phyloP scores from a whole-genome alignment of 495 filamentous ascomycete species.

The Annulohypoxylon stygium region DNA sequence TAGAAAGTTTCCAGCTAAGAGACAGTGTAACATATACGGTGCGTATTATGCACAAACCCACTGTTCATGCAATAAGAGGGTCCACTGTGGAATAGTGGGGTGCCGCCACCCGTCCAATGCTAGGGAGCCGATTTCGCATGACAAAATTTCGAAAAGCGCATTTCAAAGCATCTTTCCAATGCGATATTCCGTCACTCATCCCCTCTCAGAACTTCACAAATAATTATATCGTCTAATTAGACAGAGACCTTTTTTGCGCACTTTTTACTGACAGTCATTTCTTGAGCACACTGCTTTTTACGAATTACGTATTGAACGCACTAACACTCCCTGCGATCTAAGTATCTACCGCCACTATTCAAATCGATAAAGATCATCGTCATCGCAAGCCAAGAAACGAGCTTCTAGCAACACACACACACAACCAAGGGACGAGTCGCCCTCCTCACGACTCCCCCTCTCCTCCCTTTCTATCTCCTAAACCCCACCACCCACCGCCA shows the following conservation, averaged over 20 bases:
- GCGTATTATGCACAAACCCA: constrained; percentile 3
- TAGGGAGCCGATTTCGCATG: constrained; percentile 46
- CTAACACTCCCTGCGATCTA: not conserved
- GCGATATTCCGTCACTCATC: not conserved
- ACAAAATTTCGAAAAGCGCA: constrained; percentile 49
- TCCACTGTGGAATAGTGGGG: constrained; percentile 11
- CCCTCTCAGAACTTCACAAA: constrained; percentile 10
- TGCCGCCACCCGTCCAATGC: constrained; percentile 41
- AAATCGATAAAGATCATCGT: not conserved
- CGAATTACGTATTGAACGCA: not conserved
- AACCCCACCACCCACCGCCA: constrained; percentile 34
- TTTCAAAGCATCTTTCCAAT: constrained; percentile 56
- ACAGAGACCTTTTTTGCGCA: not conserved
- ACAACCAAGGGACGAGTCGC: constrained; percentile 29
- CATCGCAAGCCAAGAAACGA: constrained; percentile 13
- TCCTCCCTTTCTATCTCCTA: not conserved
- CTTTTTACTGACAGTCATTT: not conserved
- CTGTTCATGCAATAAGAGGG: constrained; percentile 7
- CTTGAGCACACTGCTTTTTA: not conserved
- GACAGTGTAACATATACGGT: constrained; percentile 5
- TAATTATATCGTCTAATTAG: not conserved
- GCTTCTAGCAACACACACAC: not conserved
- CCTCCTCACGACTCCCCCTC: constrained; percentile 22
- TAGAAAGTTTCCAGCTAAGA: not conserved
- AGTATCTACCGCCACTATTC: not conserved